Base-by-base conservation (phyloP, 306 rosid species). In the Delonix regia region DNA sequence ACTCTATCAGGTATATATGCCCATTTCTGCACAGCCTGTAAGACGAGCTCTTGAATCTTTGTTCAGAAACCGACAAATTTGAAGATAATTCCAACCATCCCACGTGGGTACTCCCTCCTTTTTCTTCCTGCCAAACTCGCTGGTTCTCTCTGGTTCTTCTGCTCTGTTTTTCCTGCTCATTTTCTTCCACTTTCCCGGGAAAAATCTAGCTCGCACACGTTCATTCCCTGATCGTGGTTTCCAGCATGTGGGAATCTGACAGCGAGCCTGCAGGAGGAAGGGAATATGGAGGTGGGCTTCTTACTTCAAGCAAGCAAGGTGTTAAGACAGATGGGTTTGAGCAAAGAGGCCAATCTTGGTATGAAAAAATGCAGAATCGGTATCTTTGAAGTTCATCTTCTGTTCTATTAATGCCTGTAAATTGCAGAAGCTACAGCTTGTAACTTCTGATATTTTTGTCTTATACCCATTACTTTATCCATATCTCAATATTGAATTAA, bases 161-260 rank as follows among this genome's bases (percentile, higher is more conserved):
- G 75, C 74, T 67, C 62, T 47, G 36, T 56, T 73, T 53, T 52
- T 22, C 53, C 71, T 68, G 24, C 7, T 68, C 64, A 47, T 14
- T 75, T 45, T 8, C 56, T 21, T 36, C 57, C 53, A 73, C 85
- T 85, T 86, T 75, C 44, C 78, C 60, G 24, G 73, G 73, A 81
- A 69, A 69, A 65, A 25, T 57, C 80, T 48, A 84, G 34, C 71
- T 24, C 19, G 53, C 34, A 10, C 69, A 63, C 69, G 55, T 33
- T 51, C 82, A 70, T 83, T 76, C 80, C 71, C 72, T 49, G 79
- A 61, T 74, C 82, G 81, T 75, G 53, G 28, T 51, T 77, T 67
- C 39, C 79, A 90, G 73, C 84, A 95, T 95, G 99, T 95, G 99
- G 99, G 99, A 95, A 76, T 95, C 99, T 9, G 99, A 93, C 74